A percentile compares a stretch with the other conserved stretches of the same genome.
phyloP scores from a whole-genome alignment of 768 basidiomycete species.

The Agaricus subrufescens region DNA sequence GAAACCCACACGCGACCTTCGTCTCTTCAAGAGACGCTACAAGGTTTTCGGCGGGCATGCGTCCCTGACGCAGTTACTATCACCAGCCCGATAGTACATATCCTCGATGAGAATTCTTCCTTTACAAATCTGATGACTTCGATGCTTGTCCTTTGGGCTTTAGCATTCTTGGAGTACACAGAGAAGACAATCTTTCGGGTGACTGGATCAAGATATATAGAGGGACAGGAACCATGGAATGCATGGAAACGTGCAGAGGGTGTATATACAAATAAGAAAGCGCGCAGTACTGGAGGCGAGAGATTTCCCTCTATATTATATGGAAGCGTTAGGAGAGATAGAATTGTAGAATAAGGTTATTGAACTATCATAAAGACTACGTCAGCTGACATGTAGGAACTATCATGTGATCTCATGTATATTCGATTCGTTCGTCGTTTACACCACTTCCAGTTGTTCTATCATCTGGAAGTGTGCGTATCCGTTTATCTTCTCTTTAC shows the following conservation, averaged over 20 bases:
- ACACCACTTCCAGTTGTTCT: too few relatives aligned
- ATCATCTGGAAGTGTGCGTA: too few relatives aligned
- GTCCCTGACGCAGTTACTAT: constrained; percentile 10
- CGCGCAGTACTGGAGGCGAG: neutral
- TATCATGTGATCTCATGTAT: too few relatives aligned
- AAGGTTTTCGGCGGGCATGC: constrained; percentile 10
- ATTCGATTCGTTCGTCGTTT: too few relatives aligned
- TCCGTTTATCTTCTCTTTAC: too few relatives aligned
- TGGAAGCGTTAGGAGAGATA: neutral
- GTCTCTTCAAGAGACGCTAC: constrained; percentile 9
- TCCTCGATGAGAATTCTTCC: constrained; percentile 15
- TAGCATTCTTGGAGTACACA: constrained; percentile 23
- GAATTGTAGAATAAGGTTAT: neutral
- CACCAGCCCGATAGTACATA: constrained; percentile 14
- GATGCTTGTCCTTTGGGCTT: constrained; percentile 20
- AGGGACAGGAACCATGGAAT: constrained; percentile 52
- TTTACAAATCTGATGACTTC: constrained; percentile 7
- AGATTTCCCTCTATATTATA: neutral
- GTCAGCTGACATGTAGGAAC: too few relatives aligned
- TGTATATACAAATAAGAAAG: neutral
- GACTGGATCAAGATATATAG: constrained; percentile 40
- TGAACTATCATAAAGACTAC: too few relatives aligned
- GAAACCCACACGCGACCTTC: neutral
- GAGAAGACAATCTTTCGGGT: constrained; percentile 34
- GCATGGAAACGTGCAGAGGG: constrained; percentile 37